Evolutionary conservation across 345 rosid genomes (phyloP).

Genomic region (Anacardium occidentale): DNA sequence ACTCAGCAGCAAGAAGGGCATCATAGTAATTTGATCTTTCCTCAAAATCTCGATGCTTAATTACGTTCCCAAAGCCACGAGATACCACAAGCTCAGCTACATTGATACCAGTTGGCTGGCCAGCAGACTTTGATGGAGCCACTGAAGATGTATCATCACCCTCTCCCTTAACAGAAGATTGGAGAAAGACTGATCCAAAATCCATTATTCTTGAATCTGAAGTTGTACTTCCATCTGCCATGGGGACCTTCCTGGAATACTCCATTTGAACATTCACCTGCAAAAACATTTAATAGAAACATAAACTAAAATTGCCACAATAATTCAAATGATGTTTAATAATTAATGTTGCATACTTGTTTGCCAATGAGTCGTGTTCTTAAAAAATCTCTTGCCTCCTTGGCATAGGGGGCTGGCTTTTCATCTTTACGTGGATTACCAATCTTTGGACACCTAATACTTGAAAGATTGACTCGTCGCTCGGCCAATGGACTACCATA

Average conservation of each 20-base stretch:
- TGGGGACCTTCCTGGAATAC: constrained; percentile 73
- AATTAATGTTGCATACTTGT: constrained; percentile 45
- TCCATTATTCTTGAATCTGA: constrained; percentile 80
- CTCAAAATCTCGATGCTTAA: constrained; percentile 90
- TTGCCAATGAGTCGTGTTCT: constrained; percentile 77
- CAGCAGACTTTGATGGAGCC: constrained; percentile 35
- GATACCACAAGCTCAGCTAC: constrained; percentile 75
- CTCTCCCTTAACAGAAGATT: constrained; percentile 58
- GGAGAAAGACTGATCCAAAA: constrained; percentile 87
- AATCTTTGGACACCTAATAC: constrained; percentile 88
- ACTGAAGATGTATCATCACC: constrained; percentile 53
- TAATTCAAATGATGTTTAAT: not conserved
- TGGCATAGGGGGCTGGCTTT: constrained; percentile 90
- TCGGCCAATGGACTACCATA: constrained; percentile 83
- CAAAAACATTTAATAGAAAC: not conserved
- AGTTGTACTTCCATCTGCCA: constrained; percentile 62
- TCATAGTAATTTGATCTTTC: constrained; percentile 95
- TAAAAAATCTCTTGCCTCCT: constrained; percentile 87
- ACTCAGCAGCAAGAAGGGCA: constrained; percentile 85
- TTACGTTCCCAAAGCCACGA: constrained; percentile 80
- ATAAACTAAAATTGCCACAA: constrained; percentile 1
- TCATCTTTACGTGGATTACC: constrained; percentile 87
- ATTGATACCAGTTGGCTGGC: constrained; percentile 64
- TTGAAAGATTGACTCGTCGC: constrained; percentile 84
- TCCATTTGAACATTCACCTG: constrained; percentile 96